Evolutionary conservation across 2,329 filamentous ascomycete genomes (phyloP).

Genomic region (Verticillium alfalfae): DNA sequence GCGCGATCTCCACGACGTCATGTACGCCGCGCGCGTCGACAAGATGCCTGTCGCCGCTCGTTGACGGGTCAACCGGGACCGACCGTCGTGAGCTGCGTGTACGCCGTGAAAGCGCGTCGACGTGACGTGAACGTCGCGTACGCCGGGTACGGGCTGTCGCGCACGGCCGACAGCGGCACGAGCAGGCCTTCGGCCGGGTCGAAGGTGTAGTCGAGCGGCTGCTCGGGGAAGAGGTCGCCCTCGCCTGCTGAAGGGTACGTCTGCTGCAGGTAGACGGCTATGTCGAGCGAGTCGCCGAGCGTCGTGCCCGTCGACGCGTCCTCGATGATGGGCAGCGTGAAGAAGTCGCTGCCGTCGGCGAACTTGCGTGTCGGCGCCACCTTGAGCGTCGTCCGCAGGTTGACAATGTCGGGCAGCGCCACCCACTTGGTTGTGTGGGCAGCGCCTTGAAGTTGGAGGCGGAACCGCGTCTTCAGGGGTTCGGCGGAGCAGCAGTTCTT

Average conservation of each 20-base stretch:
- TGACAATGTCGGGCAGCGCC: constrained; percentile 42
- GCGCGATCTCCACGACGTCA: constrained; percentile 32
- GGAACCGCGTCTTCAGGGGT: constrained; percentile 26
- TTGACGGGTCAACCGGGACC: constrained; percentile 46
- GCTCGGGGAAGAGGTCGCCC: constrained; percentile 41
- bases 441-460: constrained; percentile 35
- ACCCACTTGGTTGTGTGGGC: constrained; percentile 39
- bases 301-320: constrained; percentile 33
- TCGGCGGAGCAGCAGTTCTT: constrained; percentile 18
- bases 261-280: constrained; percentile 53
- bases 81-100: constrained; percentile 31
- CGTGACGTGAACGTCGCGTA: constrained; percentile 44
- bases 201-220: constrained; percentile 33
- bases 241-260: constrained; percentile 39
- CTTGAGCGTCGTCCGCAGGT: constrained; percentile 38
- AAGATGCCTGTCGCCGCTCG: constrained; percentile 37
- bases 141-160: constrained; percentile 18
- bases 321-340: constrained; percentile 53
- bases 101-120: constrained; percentile 48
- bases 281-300: constrained; percentile 61
- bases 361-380: constrained; percentile 47
- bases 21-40: constrained; percentile 33
- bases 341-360: constrained; percentile 50
- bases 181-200: constrained; percentile 11
- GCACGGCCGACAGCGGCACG: constrained; percentile 29